phyloP scores from a whole-genome alignment of 1,284 basidiomycete genomes.

The Cryptococcus sp. region DNA sequence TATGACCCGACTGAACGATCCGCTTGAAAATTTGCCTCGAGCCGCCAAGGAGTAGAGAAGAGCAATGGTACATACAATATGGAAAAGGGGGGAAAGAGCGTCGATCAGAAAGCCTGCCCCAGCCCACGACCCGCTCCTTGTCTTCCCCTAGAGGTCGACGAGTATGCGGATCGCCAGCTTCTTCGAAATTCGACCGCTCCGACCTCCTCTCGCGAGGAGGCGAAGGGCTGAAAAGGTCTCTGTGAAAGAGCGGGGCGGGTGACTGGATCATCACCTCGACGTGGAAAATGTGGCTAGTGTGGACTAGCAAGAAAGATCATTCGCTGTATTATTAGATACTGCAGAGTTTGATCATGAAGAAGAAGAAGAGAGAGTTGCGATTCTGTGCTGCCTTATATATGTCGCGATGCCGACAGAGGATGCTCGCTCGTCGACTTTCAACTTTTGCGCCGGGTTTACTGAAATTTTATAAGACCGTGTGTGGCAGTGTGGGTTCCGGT shows the following conservation, averaged over 20 bases:
- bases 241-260: constrained; percentile 53
- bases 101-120: constrained; percentile 54
- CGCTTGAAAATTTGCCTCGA: neutral
- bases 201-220: constrained; percentile 3
- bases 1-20: neutral
- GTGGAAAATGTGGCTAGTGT: constrained; percentile 55
- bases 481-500: too few relatives aligned
- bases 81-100: constrained; percentile 18
- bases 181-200: constrained; percentile 38
- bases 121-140: constrained; percentile 39
- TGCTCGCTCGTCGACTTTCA: too few relatives aligned
- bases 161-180: constrained; percentile 47
- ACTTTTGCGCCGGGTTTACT: too few relatives aligned
- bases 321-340: constrained; percentile 53
- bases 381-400: too few relatives aligned
- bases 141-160: constrained; percentile 28
- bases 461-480: too few relatives aligned
- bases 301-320: constrained; percentile 52
- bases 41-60: constrained; percentile 5
- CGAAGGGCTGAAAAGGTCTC: constrained; percentile 34
- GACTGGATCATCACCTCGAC: constrained; percentile 53
- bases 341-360: constrained; percentile 14
- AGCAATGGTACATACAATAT: constrained; percentile 8
- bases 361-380: constrained; percentile 8
- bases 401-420: too few relatives aligned